Base-by-base conservation (phyloP, 23 red algal species). In the Chondrus crispus region DNA sequence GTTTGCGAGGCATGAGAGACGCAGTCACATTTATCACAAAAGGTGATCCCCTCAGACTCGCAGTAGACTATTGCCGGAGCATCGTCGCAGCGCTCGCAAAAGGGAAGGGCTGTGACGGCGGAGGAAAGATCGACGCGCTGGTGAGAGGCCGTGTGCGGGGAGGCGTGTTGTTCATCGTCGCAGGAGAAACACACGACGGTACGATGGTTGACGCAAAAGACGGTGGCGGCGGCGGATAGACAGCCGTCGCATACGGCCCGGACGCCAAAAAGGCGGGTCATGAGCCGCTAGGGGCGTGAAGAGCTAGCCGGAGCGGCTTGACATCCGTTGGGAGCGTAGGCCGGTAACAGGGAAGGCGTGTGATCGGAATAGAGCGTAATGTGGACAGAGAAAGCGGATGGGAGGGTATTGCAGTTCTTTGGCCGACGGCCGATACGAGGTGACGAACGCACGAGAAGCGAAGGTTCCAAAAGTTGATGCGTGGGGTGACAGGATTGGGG, bases 201-300 rank as follows among this genome's bases (percentile, higher is more conserved):
- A 10, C 75, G 57, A 38, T 81, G 88, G 12, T 53, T 43, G 88
- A 83, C 88, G 68, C 88, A 92, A 54, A 82, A 92, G 29, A 64
- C 28, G 28, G 80, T 83, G 55, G 88, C 88, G 39, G 88, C 75
- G 55, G 88, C 88, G 49, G 88, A 74, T 37, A 71, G 74, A 58
- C 88, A 92, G 14, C 28, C 88, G 60, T 92, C 88, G 87, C 87
- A 91, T 32, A 91, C 48, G 22, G 87, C 87, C 55, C 87, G 87
- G 37, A 91, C 87, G 73, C 74, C 66, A 2, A 91, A 69, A 1
- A 91, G 73, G 57, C 87, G 87, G 29, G 87, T 79, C 87, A 91
- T 91, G 20, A 54, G 20, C 50, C n/a, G n/a, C n/a, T n/a, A n/a
- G n/a, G n/a, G n/a, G n/a, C n/a, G n/a, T n/a, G n/a, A n/a, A n/a